Evolutionary conservation across 805 yeast genomes (phyloP).

Genomic region (Pichia ethanolica): DNA sequence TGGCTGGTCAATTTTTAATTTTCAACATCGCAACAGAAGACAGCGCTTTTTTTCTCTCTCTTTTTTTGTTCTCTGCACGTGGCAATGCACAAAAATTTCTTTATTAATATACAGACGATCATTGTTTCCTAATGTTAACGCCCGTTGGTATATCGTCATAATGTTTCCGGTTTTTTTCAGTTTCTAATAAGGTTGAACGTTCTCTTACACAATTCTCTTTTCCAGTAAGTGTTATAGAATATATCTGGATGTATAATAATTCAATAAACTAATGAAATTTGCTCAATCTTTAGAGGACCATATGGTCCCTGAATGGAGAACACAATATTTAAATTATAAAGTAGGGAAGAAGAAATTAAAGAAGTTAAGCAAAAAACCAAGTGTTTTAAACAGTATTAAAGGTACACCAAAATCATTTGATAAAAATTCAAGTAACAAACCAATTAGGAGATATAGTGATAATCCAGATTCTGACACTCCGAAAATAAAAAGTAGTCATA

Average conservation of each 20-base stretch:
- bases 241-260: not conserved
- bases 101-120: too few species aligned
- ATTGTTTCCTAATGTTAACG: too few species aligned
- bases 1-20: too few species aligned
- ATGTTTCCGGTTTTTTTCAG: too few species aligned
- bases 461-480: not conserved
- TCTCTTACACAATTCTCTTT: too few species aligned
- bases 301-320: conserved; percentile 85
- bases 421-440: not conserved
- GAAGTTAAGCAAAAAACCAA: conserved; percentile 16
- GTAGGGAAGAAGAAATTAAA: conserved; percentile 35
- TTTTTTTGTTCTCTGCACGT: too few species aligned
- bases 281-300: conserved; percentile 60
- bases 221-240: not conserved
- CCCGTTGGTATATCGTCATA: too few species aligned
- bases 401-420: not conserved
- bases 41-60: too few species aligned
- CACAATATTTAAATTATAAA: conserved; percentile 68
- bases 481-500: not conserved
- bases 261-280: conserved; percentile 46
- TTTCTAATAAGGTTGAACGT: too few species aligned
- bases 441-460: not conserved
- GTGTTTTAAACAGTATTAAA: conserved; percentile 5
- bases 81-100: too few species aligned
- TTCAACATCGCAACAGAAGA: too few species aligned